phyloP scores from a whole-genome alignment of 2,329 filamentous ascomycete species.

The Pseudocercospora ulei region DNA sequence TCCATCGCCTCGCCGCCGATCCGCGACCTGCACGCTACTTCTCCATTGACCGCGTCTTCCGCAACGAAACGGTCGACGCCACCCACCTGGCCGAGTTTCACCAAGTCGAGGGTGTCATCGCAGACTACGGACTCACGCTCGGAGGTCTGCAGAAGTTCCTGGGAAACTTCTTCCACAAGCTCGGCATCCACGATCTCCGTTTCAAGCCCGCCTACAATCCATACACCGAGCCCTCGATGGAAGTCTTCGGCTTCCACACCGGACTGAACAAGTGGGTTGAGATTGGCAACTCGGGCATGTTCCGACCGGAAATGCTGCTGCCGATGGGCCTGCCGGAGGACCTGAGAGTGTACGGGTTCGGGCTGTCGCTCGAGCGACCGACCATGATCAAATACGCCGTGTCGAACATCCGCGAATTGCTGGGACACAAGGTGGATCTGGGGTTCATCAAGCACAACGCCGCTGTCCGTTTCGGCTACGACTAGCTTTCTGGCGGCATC shows the following conservation, averaged over 20 bases:
- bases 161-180: conserved; percentile 90
- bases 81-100: conserved; percentile 98
- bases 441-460: conserved; percentile 86
- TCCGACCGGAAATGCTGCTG: conserved; percentile 94
- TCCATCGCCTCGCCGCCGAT: conserved; percentile 76
- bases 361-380: conserved; percentile 79
- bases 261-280: conserved; percentile 86
- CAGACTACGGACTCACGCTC: conserved; percentile 84
- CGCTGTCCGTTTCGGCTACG: conserved; percentile 79
- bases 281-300: conserved; percentile 98
- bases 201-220: conserved; percentile 98
- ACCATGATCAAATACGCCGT: conserved; percentile 87
- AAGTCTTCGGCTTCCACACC: conserved; percentile 92
- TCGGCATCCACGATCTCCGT: conserved; percentile 75
- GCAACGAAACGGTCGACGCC: conserved; percentile 92
- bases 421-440: conserved; percentile 92
- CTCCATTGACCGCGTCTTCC: conserved; percentile 96
- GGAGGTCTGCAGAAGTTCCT: conserved; percentile 92
- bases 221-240: conserved; percentile 93
- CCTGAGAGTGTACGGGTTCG: conserved; percentile 89
- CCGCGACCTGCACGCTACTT: conserved; percentile 90
- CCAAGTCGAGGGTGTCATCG: conserved; percentile 96
- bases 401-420: conserved; percentile 80
- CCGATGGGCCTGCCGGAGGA: conserved; percentile 87
- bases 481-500: no score